Evolutionary conservation across 129 eudicot species (phyloP), one percentile per base, ranked within the genome.

Genomic region (Heracleum sosnowskyi): DNA sequence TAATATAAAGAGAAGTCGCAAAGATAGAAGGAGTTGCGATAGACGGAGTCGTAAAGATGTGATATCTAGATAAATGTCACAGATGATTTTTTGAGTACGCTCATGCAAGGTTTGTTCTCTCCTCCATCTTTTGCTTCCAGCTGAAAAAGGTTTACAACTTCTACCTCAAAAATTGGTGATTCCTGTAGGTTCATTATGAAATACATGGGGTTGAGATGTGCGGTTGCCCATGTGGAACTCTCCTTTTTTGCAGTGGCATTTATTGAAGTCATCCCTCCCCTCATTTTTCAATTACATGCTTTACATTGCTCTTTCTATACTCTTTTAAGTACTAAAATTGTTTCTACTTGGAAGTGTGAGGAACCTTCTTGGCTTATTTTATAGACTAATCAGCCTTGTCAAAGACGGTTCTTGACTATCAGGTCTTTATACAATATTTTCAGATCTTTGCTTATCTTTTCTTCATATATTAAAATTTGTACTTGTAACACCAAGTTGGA

Each of bases 41-140:
- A 1, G n/a, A 37, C 46, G 74, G 11, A 37, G 71, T 46, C 17
- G 76, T 35, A 81, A 75, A 64, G 79, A 68, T 66, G 80, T 31
- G 41, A 79, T 45, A 79, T 12, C 28, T 46, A 84, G 28, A 46
- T 85, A 75, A 74, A 26, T 79, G 78, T 71, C 81, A 1, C 45
- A 26, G 36, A 29, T 76, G 51, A 75, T 75, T 42, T 28, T 36
- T 51, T 7, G 60, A 24, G 1, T 46, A 24, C 34, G 24, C 76
- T 73, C 55, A 4, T 63, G 7, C 69, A 28, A 74, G 77, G 60
- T 78, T 73, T 44, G 77, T 34, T 53, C 26, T 66, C 37, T 77
- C 36, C 36, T 24, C 80, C 4, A 6, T 40, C 28, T 41, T 47
- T 71, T 53, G 55, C 55, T 10, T 4, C 57, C 28, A 35, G 7